A percentile compares a stretch with the other conserved stretches of the same genome.
phyloP scores from a whole-genome alignment of 1,284 basidiomycete genomes.

The Violaceomyces palustris region DNA sequence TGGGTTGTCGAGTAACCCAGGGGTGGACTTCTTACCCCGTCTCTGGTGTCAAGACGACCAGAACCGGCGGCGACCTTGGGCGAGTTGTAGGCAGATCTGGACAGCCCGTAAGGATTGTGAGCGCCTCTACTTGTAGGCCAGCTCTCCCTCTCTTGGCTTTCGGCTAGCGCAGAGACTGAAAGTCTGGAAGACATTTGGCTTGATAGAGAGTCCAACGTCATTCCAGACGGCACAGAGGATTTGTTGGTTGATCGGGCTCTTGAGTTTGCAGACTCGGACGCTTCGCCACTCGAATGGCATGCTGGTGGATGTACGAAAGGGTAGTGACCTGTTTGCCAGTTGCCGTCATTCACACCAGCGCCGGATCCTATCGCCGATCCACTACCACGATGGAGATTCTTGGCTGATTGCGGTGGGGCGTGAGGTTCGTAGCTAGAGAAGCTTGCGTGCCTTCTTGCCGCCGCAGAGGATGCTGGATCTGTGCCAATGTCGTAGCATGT shows the following conservation, averaged over 20 bases:
- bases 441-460: slow-evolving; percentile 24
- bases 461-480: slow-evolving; percentile 1
- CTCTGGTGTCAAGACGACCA: slow-evolving; percentile 13
- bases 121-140: slow-evolving; percentile 29
- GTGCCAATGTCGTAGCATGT: slow-evolving; percentile 1
- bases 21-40: not conserved
- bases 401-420: not conserved
- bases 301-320: no score
- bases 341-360: no score
- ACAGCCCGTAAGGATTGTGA: slow-evolving; percentile 2
- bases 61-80: slow-evolving; percentile 8
- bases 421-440: slow-evolving; percentile 23
- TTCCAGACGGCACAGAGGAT: no score
- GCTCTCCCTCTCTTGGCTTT: slow-evolving; percentile 28
- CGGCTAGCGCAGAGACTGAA: slow-evolving; percentile 11
- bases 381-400: not conserved
- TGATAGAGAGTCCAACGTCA: slow-evolving; percentile 1
- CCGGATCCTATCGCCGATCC: no score
- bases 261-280: not conserved
- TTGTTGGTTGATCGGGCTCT: no score
- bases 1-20: slow-evolving; percentile 1
- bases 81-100: no score
- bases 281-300: slow-evolving; percentile 2
- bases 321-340: no score
- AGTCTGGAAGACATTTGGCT: slow-evolving; percentile 12